Evolutionary conservation across 106 monocot species (phyloP).

Genomic region (Xerophyta viscosa): DNA sequence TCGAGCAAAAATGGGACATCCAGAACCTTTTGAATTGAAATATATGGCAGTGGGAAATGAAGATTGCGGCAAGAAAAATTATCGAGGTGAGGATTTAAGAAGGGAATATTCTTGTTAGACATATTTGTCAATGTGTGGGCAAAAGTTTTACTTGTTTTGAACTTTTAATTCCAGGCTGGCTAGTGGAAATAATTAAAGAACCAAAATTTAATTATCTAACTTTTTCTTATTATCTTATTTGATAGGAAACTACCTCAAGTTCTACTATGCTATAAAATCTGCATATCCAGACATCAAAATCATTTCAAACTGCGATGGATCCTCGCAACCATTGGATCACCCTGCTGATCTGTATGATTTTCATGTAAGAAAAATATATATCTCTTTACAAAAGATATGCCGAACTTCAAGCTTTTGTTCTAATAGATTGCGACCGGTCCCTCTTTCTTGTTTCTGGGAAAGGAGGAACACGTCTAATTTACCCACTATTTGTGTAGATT

Average conservation of each 20-base stretch:
- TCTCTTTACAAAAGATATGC: not conserved
- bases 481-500: constrained; percentile 41
- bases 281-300: constrained; percentile 79
- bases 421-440: no score
- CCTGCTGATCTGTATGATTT: constrained; percentile 73
- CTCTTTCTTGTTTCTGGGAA: no score
- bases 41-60: constrained; percentile 89
- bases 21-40: constrained; percentile 70
- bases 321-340: constrained; percentile 54
- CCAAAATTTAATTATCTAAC: not conserved
- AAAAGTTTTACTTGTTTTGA: not conserved
- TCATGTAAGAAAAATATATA: constrained; percentile 54
- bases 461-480: no score
- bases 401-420: not conserved
- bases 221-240: constrained; percentile 8
- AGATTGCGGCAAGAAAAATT: constrained; percentile 66
- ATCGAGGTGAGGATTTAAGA: constrained; percentile 37
- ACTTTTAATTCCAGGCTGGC: not conserved
- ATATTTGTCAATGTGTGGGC: no score
- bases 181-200: not conserved
- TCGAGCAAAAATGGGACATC: constrained; percentile 79
- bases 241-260: constrained; percentile 81
- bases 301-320: constrained; percentile 89
- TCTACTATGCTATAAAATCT: constrained; percentile 63
- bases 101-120: not conserved